Evolutionary conservation across 345 rosid genomes (phyloP), one percentile per base, ranked within the genome.

Genomic region (Durio zibethinus): DNA sequence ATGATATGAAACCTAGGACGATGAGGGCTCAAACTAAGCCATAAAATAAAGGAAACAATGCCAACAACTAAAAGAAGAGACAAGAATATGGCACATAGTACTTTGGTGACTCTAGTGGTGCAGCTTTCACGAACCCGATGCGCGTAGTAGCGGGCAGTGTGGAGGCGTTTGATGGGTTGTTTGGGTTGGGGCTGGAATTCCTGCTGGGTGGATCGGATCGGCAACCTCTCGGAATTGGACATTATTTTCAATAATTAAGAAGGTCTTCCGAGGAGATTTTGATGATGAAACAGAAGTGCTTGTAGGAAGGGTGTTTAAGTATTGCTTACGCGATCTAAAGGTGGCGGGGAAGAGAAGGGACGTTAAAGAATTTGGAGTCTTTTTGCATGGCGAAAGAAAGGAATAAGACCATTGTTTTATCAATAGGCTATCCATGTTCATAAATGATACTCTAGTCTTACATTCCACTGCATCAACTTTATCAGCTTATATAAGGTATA

Each of bases 21-120:
- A 70, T 95, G 97, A 0, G 98, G 99, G 21, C 96, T 96, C 43
- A 95, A 85, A 82, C 94, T 89, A 52, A 95, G 91, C 93, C 94
- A 93, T 33, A 91, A n/a, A 68, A 93, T 83, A 84, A 96, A 96
- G 5, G 80, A 68, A 42, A 91, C 52, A 66, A 87, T 65, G 77
- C 91, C 90, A 2, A 72, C 12, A 36, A 88, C 23, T 36, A 95
- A 68, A 20, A 95, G 86, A 66, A 90, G 72, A 60, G 82, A 77
- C 77, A 95, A 74, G 81, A 93, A 82, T 3, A 84, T 60, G 36
- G 87, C 71, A 74, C 98, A 96, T 36, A 93, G 47, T 20, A 89
- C 27, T 77, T 89, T 93, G 59, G 90, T 82, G 82, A 89, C 82
- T 65, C 92, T 83, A 70, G 87, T 81, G 21, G 90, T 74, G 63